These are phyloP conservation scores for Naganishia albida DNA, from an alignment of 1,284 basidiomycete species.

Conservation along the genomic window DNA sequence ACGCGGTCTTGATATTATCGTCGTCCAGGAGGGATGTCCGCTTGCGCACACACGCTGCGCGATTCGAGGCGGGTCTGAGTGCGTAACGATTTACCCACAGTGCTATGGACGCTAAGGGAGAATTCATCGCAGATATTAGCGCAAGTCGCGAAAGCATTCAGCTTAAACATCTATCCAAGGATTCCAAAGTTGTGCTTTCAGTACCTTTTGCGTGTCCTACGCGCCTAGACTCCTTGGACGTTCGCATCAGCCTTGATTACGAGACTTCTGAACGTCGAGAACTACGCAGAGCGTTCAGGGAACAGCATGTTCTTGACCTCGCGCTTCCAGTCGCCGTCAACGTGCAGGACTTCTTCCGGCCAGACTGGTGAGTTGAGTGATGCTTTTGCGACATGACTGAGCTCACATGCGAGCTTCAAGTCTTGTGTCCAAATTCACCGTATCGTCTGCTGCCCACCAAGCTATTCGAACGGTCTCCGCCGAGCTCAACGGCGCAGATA, in stretches of 20 bases:
- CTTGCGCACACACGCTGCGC: conserved; percentile 6
- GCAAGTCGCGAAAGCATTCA: conserved; percentile 12
- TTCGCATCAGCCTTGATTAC: conserved; percentile 31
- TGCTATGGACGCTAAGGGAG: not conserved
- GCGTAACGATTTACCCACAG: not conserved
- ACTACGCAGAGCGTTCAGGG: conserved; percentile 15
- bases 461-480: conserved; percentile 44
- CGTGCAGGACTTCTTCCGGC: conserved; percentile 55
- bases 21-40: conserved; percentile 15
- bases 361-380: conserved; percentile 43
- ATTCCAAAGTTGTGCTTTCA: not conserved
- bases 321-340: conserved; percentile 54
- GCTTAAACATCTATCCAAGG: not conserved
- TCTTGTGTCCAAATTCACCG: conserved; percentile 52
- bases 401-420: conserved; percentile 36
- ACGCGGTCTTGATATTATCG: conserved; percentile 4
- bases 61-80: not conserved
- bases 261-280: conserved; percentile 2
- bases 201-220: conserved; percentile 26
- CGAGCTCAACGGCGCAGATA: conserved; percentile 25
- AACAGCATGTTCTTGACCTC: conserved; percentile 42
- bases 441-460: conserved; percentile 50
- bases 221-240: conserved; percentile 16
- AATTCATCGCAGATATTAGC: not conserved
- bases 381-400: too few species aligned